A percentile compares a stretch with the other conserved stretches of the same genome.
These are phyloP conservation scores for Zoysia japonica DNA, from an alignment of 176 grass and related monocot genomes.

Conservation along the genomic window DNA sequence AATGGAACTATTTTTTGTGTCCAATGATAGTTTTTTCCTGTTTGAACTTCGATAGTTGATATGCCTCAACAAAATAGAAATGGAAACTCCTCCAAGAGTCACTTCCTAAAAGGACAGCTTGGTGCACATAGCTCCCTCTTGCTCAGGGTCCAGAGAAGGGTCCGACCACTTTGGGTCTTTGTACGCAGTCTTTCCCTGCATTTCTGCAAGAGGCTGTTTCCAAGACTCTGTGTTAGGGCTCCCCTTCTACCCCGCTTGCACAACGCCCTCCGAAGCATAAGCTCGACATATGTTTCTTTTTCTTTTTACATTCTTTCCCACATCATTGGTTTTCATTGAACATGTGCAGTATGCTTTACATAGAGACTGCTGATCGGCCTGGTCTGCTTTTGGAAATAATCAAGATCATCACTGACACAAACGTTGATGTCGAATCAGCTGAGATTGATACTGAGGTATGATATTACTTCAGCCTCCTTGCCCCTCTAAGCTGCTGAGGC, in stretches of 20 bases:
- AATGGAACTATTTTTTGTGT: neutral
- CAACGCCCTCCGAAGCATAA: neutral
- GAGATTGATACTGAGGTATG: conserved; percentile 96
- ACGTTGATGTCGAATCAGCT: conserved; percentile 87
- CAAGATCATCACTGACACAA: conserved; percentile 77
- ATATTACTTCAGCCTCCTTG: neutral
- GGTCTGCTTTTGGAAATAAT: conserved; percentile 81
- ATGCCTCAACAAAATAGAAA: neutral
- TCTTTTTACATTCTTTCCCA: neutral
- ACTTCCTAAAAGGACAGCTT: neutral
- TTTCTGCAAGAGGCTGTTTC: no score
- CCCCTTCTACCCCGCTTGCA: no score
- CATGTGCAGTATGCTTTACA: conserved; percentile 70
- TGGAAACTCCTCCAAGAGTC: neutral
- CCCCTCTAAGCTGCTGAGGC: neutral
- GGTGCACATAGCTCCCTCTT: no score
- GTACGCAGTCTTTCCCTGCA: no score
- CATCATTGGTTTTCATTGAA: conserved; percentile 28
- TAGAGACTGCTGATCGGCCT: conserved; percentile 96
- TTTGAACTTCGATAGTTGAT: conserved; percentile 2
- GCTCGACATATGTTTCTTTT: neutral
- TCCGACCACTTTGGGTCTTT: no score
- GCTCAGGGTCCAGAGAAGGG: no score
- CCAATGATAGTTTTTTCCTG: neutral
- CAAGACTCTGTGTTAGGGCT: no score